These are phyloP conservation scores for Melaleuca alternifolia DNA, from an alignment of 345 rosid species.

Conservation along the genomic window DNA sequence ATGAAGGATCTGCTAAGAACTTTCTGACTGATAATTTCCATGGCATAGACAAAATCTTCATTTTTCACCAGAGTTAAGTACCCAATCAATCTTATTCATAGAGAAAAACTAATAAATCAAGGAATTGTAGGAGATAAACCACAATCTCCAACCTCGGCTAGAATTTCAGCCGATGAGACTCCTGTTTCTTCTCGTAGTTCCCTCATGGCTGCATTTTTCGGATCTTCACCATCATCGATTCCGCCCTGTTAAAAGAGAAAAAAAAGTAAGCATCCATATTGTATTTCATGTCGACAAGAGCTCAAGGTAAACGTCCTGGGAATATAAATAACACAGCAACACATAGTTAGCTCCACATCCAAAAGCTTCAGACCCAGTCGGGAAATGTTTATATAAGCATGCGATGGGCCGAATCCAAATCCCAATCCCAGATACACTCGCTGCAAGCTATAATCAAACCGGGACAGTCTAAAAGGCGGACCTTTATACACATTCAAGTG, in stretches of 20 bases:
- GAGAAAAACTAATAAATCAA: background rate
- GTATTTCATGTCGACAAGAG: background rate
- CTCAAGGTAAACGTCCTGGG: background rate
- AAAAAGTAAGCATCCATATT: background rate
- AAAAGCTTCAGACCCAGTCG: background rate
- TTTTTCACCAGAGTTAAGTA: background rate
- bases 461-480: background rate
- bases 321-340: background rate
- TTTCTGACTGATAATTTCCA: background rate
- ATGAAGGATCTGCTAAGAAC: background rate
- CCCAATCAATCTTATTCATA: background rate
- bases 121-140: background rate
- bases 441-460: background rate
- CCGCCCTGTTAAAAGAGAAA: slow-evolving; percentile 53
- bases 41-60: background rate
- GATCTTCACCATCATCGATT: slow-evolving; percentile 85
- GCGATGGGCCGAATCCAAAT: background rate
- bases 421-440: background rate
- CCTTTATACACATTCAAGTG: background rate
- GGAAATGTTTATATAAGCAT: background rate
- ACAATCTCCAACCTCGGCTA: slow-evolving; percentile 50
- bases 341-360: background rate
- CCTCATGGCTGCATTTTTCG: slow-evolving; percentile 69
- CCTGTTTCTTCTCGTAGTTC: slow-evolving; percentile 95
- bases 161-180: slow-evolving; percentile 60